Conservation (phyloP, 441 rosid genomes). For the Erodium texanum region DNA sequence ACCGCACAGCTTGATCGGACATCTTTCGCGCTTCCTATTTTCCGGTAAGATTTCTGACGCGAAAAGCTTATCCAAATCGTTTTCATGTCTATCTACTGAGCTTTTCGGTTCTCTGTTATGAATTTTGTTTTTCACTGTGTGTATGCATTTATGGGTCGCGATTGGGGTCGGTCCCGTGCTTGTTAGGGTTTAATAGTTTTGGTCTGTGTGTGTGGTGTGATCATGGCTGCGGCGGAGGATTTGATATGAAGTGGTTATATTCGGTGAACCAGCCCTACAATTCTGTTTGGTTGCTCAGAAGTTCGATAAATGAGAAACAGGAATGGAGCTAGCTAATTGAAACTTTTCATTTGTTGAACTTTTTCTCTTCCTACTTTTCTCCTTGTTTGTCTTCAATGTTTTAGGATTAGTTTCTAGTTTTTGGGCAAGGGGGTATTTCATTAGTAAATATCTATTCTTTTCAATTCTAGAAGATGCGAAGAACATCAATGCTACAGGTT, state of each 20-base stretch:
- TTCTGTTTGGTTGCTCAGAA: neutral
- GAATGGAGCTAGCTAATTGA: neutral
- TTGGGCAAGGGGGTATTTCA: neutral
- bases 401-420: neutral
- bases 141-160: neutral
- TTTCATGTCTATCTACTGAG: neutral
- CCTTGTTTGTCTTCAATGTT: neutral
- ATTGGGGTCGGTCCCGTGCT: neutral
- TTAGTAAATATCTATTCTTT: neutral
- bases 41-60: neutral
- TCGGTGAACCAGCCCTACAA: neutral
- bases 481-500: neutral
- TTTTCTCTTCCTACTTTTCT: neutral
- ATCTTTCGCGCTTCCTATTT: neutral
- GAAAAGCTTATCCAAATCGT: neutral
- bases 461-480: neutral
- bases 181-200: slow-evolving; percentile 1
- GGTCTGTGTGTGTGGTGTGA: neutral
- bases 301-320: neutral
- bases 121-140: neutral
- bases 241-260: neutral
- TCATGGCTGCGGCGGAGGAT: neutral
- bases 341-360: neutral
- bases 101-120: neutral
- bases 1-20: neutral